These are phyloP conservation scores for Stagonosporopsis vannaccii DNA, from an alignment of 2,329 filamentous ascomycete genomes.

Conservation along the genomic window DNA sequence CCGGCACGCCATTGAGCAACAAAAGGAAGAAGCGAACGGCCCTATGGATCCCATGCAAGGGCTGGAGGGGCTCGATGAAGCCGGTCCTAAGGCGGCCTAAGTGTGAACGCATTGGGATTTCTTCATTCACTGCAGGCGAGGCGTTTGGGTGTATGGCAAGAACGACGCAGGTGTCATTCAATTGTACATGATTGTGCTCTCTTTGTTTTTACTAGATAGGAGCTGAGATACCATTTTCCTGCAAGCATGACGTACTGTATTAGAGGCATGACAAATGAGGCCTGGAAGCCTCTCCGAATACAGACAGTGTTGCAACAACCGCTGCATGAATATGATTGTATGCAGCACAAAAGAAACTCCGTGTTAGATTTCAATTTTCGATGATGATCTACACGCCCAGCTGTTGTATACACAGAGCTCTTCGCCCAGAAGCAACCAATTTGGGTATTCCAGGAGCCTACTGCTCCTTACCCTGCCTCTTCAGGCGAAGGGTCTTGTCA, in stretches of 20 bases:
- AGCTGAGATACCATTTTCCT: neutral
- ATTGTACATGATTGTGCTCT: neutral
- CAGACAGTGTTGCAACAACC: neutral
- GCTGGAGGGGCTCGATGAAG: conserved; percentile 89
- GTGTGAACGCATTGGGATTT: neutral
- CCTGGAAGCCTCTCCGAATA: neutral
- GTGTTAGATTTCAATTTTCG: conserved; percentile 34
- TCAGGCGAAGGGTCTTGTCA: conserved; percentile 92
- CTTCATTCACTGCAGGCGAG: conserved; percentile 14
- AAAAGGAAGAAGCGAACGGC: conserved; percentile 59
- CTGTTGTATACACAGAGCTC: conserved; percentile 37
- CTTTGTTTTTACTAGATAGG: neutral
- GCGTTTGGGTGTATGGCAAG: conserved; percentile 31
- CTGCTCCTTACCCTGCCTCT: conserved; percentile 64
- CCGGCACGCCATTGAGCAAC: conserved; percentile 65
- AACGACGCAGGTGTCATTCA: conserved; percentile 11
- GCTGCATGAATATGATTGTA: neutral
- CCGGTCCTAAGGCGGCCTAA: conserved; percentile 81
- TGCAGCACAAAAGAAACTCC: conserved; percentile 33
- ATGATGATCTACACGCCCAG: conserved; percentile 18
- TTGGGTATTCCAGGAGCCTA: conserved; percentile 25
- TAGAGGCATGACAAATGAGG: neutral
- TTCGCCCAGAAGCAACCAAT: conserved; percentile 17
- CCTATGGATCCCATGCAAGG: conserved; percentile 93
- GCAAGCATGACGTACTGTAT: neutral